Evolutionary conservation across 2,329 filamentous ascomycete genomes (phyloP), one percentile per base, ranked within the genome.

Genomic region (Trichothecium roseum): DNA sequence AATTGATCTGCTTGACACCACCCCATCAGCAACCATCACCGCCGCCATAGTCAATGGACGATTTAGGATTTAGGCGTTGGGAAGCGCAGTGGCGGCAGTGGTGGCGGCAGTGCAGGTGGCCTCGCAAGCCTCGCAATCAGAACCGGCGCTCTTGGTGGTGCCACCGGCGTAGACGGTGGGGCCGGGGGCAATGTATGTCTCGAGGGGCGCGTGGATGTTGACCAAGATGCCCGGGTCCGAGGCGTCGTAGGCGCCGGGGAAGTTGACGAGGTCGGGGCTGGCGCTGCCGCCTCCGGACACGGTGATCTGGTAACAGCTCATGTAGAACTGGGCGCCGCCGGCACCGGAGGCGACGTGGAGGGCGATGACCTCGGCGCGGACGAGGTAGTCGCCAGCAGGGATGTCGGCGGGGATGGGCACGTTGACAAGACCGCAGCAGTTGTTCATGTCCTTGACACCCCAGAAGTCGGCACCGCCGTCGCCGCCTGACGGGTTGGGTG

Each of bases 341-440:
- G 48, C 50, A 40, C 49, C 55, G 17, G 41, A 39, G 26, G 57
- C 59, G 5, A 49, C 50, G 54, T 74, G 69, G 4, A 74, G 61
- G 18, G 68, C 69, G 39, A 74, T 65, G 38, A 69, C 57, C 53
- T 74, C 69, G 43, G 69, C 64, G 34, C 69, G 63, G 18, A 72
- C 56, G 29, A 74, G 63, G 47, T 73, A 74, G 46, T 70, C 63
- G 27, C 71, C 71, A 6, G 64, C 47, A 10, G 59, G 60, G 28
- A 74, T 58, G 37, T 59, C 57, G 4, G 48, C 39, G 7, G 69
- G 69, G 36, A 74, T 65, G 15, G 29, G 34, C 26, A 68, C 55
- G 40, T 59, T 60, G 47, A 62, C 54, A 41, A 61, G 63, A 28
- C 64, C 57, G 40, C 56, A 60, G 47, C 55, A 58, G 5, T 41